Conservation (phyloP, 2,329 filamentous ascomycete species). For the Talaromyces sp. region DNA sequence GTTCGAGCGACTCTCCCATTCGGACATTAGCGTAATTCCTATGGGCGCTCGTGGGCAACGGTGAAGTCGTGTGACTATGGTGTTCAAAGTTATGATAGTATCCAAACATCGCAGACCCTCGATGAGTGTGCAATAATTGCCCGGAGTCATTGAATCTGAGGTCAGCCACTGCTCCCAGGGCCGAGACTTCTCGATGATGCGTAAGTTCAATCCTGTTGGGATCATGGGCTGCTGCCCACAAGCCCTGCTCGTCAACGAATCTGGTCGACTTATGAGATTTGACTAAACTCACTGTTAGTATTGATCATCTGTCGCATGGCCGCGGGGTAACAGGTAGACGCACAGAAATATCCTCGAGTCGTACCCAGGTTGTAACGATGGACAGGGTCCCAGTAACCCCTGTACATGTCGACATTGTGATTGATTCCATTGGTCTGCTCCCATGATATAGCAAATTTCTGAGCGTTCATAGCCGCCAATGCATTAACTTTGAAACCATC, state of each 20-base stretch:
- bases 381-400: neutral
- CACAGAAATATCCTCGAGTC: neutral
- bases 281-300: neutral
- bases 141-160: conserved; percentile 38
- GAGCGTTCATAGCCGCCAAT: conserved; percentile 24
- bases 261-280: neutral
- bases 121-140: conserved; percentile 37
- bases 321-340: neutral
- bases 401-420: conserved; percentile 33
- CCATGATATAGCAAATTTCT: conserved; percentile 40
- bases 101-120: conserved; percentile 33
- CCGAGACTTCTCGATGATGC: neutral
- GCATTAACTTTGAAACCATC: conserved; percentile 30
- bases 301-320: neutral
- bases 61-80: neutral
- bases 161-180: conserved; percentile 24
- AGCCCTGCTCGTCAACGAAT: conserved; percentile 5
- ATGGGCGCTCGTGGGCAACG: conserved; percentile 2
- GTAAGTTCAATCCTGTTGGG: neutral
- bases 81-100: conserved; percentile 30
- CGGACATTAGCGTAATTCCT: conserved; percentile 1
- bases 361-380: conserved; percentile 9
- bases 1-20: neutral
- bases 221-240: neutral
- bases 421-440: conserved; percentile 24